Base-by-base conservation (phyloP, 139 green algal genomes). In the Trebouxia sp. region DNA sequence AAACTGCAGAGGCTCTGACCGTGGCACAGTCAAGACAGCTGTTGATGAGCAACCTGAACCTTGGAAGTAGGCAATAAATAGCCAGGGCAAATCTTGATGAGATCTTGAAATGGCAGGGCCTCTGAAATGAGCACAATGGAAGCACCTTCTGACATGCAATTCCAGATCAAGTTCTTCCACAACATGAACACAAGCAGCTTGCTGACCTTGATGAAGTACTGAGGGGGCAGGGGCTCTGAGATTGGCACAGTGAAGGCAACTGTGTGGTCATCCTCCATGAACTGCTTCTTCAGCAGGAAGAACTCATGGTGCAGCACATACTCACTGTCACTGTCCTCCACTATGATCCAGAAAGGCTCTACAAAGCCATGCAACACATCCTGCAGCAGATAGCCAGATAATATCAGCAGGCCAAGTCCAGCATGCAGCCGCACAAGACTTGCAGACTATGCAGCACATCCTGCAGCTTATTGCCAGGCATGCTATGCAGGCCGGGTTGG, bases 341-440 rank as follows among this genome's bases (percentile, higher is more conserved):
- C 94, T 5, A 98, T 74, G 80, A 99, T 93, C 92, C 95, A 97
- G 87, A 98, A 99, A 0, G 94, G 91, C 91, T 99, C 94, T 69
- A 95, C 94, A 35, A 86, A 91, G 43, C 95, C 94, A 85, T 99
- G 96, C 41, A 98, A 62, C 86, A 92, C 88, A 45, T 94, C 87
- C 76, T 91, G 80, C 81, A 81, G 83, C n/a, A 37, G 26, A 30
- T 14, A 35, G 38, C 8, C 20, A 35, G 30, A 9, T 58, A n/a
- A n/a, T n/a, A n/a, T n/a, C n/a, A n/a, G n/a, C n/a, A n/a, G n/a
- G n/a, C n/a, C n/a, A n/a, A n/a, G n/a, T n/a, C n/a, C n/a, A n/a
- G n/a, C n/a, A n/a, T n/a, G n/a, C n/a, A n/a, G n/a, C n/a, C n/a
- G n/a, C n/a, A n/a, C n/a, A n/a, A n/a, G n/a, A n/a, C n/a, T n/a